A percentile compares a stretch with the other conserved stretches of the same genome.
These are phyloP conservation scores for Cenococcum geophilum DNA, from an alignment of 495 filamentous ascomycete species.

Conservation along the genomic window DNA sequence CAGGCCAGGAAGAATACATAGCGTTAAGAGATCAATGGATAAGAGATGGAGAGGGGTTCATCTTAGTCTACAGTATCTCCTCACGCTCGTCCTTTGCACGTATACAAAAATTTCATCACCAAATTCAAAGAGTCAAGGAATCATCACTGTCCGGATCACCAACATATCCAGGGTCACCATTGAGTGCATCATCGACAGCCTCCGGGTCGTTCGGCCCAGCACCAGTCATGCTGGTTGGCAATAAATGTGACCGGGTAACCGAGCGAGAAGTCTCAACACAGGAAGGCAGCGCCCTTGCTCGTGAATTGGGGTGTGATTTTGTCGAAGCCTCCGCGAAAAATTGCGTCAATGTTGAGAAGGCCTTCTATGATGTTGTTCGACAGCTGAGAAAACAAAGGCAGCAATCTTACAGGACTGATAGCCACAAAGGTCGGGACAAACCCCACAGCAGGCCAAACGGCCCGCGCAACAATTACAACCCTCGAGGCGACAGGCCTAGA, in stretches of 20 bases:
- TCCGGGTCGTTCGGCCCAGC: slow-evolving; percentile 57
- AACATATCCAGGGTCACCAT: slow-evolving; percentile 60
- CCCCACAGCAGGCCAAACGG: not conserved
- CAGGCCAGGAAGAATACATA: slow-evolving; percentile 99
- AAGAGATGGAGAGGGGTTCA: slow-evolving; percentile 92
- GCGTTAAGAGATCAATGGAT: slow-evolving; percentile 98
- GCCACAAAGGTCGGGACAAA: not conserved
- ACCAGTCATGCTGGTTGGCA: slow-evolving; percentile 96
- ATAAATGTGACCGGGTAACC: slow-evolving; percentile 94
- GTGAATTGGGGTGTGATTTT: slow-evolving; percentile 92
- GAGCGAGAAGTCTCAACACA: slow-evolving; percentile 96
- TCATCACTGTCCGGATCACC: slow-evolving; percentile 70
- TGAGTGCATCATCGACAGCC: slow-evolving; percentile 57
- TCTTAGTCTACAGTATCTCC: slow-evolving; percentile 96
- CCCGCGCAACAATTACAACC: not conserved
- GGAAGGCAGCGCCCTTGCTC: slow-evolving; percentile 85
- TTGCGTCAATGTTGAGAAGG: slow-evolving; percentile 98
- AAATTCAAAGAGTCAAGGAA: slow-evolving; percentile 96
- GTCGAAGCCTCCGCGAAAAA: slow-evolving; percentile 99
- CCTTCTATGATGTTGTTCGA: slow-evolving; percentile 95
- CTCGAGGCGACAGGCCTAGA: not conserved
- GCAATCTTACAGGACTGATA: slow-evolving; percentile 2
- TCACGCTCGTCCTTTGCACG: slow-evolving; percentile 89
- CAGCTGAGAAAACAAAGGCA: slow-evolving; percentile 66
- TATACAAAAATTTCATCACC: slow-evolving; percentile 91